A percentile compares a stretch with the other conserved stretches of the same genome.
These are phyloP conservation scores for Phylloporus rhodoxanthus DNA, from an alignment of 768 basidiomycete genomes.

Conservation along the genomic window DNA sequence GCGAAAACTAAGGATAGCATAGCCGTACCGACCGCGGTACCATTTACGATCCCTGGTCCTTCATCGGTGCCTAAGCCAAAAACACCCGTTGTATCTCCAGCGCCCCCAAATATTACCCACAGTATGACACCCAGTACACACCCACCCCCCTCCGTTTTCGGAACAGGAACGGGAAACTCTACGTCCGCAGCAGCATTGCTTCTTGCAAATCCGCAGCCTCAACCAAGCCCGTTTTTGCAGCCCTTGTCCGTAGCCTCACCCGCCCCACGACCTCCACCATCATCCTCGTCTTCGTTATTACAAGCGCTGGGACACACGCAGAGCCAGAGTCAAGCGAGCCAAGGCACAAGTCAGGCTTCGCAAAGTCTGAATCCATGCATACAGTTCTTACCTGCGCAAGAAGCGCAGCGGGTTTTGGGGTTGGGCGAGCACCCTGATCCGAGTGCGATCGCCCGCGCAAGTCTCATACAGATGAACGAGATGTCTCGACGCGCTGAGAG, in stretches of 20 bases:
- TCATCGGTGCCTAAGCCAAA: slow-evolving; percentile 11
- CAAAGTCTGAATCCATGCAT: slow-evolving; percentile 11
- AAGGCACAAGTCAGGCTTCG: slow-evolving; percentile 1
- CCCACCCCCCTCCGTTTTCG: slow-evolving; percentile 26
- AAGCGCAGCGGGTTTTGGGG: slow-evolving; percentile 48
- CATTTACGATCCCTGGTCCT: slow-evolving; percentile 8
- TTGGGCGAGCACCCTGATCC: slow-evolving; percentile 39
- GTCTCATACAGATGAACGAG: slow-evolving; percentile 74
- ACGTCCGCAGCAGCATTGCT: slow-evolving; percentile 12
- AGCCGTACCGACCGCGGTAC: slow-evolving; percentile 5
- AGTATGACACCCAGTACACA: slow-evolving; percentile 32
- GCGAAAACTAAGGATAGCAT: slow-evolving; percentile 24
- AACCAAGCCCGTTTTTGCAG: slow-evolving; percentile 28
- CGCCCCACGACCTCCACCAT: slow-evolving; percentile 9
- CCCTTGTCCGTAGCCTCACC: slow-evolving; percentile 15
- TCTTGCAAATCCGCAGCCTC: slow-evolving; percentile 21
- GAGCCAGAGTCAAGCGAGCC: slow-evolving; percentile 8
- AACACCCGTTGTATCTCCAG: slow-evolving; percentile 15
- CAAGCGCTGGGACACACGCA: slow-evolving; percentile 21
- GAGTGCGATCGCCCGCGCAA: slow-evolving; percentile 56
- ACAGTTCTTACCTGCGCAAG: slow-evolving; percentile 51
- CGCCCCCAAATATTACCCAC: slow-evolving; percentile 11
- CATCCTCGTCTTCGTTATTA: slow-evolving; percentile 22
- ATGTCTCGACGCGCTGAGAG: slow-evolving; percentile 59
- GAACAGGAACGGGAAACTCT: slow-evolving; percentile 13